Percentiles rank a stretch among this genome's conserved stretches.
Conservation (phyloP, 1,284 basidiomycete species). For the Cutaneotrichosporon sp. region DNA sequence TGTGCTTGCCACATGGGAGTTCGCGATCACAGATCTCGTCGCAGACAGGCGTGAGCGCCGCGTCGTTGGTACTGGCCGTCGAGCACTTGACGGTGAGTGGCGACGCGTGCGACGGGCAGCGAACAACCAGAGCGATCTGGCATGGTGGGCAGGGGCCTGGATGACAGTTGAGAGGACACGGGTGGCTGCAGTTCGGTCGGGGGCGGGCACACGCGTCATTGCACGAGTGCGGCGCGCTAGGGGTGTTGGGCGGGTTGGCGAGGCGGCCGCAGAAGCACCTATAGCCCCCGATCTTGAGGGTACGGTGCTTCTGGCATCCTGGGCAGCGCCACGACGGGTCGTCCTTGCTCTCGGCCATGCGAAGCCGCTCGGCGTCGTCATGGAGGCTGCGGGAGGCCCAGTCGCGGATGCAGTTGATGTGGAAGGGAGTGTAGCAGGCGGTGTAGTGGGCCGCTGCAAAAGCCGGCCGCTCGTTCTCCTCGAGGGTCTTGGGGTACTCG, state of each 20-base stretch:
- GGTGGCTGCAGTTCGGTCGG: constrained; percentile 62
- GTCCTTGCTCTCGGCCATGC: constrained; percentile 52
- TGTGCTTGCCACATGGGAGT: constrained; percentile 70
- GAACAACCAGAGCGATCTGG: constrained; percentile 58
- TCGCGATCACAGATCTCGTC: constrained; percentile 63
- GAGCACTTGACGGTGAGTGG: constrained; percentile 67
- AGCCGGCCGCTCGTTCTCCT: constrained; percentile 55
- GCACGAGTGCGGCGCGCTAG: constrained; percentile 80
- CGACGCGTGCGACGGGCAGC: constrained; percentile 69
- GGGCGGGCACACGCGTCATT: constrained; percentile 71
- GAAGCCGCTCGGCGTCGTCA: constrained; percentile 54
- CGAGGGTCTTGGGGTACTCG: constrained; percentile 19
- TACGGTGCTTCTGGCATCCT: constrained; percentile 76
- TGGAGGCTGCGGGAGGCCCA: constrained; percentile 75
- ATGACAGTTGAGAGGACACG: constrained; percentile 70
- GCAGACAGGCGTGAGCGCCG: constrained; percentile 62
- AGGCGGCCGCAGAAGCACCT: constrained; percentile 80
- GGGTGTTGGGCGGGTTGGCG: constrained; percentile 67
- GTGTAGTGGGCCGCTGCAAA: constrained; percentile 62
- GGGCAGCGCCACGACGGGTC: constrained; percentile 73
- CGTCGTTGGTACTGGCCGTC: constrained; percentile 51
- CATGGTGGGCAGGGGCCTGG: constrained; percentile 78
- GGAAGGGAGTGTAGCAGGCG: constrained; percentile 54
- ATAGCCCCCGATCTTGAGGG: constrained; percentile 67
- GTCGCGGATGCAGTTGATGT: constrained; percentile 63